Evolutionary conservation across 1,284 basidiomycete species (phyloP), one percentile per base, ranked within the genome.

Genomic region (Leccinum fallax): DNA sequence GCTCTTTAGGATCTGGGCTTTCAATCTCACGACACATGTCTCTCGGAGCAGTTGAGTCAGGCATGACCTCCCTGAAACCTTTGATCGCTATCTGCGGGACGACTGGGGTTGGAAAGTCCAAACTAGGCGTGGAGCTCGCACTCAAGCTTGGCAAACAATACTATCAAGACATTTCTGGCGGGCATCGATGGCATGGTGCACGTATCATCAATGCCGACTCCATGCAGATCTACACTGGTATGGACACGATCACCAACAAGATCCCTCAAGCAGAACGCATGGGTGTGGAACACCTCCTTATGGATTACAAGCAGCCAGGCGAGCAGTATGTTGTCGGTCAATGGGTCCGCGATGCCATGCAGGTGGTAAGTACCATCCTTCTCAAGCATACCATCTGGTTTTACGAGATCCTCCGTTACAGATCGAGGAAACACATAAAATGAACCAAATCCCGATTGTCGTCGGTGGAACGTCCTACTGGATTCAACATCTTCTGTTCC

Each of bases 381-480:
- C 28, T 28, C 13, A 59, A 54, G 48, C 6, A 16, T 59, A 0
- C 26, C 21, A 15, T 55, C 61, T 58, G 30, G 55, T 58, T 34
- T 10, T 55, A 43, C 15, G 30, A 49, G 15, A 7, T 49, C 34
- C 43, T 34, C 32, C 54, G 32, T 16, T 34, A 46, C 69, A 95
- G 92, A 92, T 94, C 48, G 81, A 88, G 32, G 85, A 88, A 57
- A 86, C 90, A 15, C 85, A 91, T 66, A 66, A 67, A 36, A 78
- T 82, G 68, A 76, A 82, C 1, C 80, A 89, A 59, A 76, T 98
- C 7, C 95, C 96, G 0, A 92, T 99, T 59, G 80, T 97, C 4
- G 95, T 97, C 53, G 97, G 97, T 3, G 97, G 97, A 7, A 99
- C 97, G 0, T 89, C 94, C 16, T 99, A 99, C 75, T 99, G 97